Evolutionary conservation across 139 green algal genomes (phyloP).

Genomic region (Picochlorum sp.): DNA sequence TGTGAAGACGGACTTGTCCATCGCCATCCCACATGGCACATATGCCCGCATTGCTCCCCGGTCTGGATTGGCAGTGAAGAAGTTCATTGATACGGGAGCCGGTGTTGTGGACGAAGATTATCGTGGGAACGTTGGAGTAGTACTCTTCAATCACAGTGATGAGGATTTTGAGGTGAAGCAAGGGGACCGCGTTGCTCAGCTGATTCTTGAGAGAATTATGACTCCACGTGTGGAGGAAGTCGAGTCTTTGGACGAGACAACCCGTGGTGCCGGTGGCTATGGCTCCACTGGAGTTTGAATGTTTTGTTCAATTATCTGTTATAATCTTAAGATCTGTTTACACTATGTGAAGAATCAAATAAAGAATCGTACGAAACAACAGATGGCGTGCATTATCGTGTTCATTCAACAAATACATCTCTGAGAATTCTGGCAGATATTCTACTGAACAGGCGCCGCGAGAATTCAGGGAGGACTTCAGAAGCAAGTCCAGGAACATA

Average conservation of each 20-base stretch:
- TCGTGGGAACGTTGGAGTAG: constrained; percentile 81
- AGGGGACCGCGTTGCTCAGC: constrained; percentile 87
- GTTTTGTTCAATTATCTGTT: not conserved
- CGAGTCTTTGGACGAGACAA: constrained; percentile 81
- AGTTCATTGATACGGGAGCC: constrained; percentile 93
- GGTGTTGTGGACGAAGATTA: constrained; percentile 98
- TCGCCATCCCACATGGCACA: constrained; percentile 80
- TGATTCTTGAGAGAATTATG: constrained; percentile 91
- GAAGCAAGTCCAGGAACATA: constrained; percentile 68
- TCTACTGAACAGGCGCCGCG: constrained; percentile 41
- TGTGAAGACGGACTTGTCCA: constrained; percentile 81
- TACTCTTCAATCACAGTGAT: constrained; percentile 96
- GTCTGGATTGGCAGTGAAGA: constrained; percentile 90
- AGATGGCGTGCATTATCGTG: too few relatives aligned
- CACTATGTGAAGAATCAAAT: not conserved
- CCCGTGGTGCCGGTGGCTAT: constrained; percentile 82
- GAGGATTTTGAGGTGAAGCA: constrained; percentile 75
- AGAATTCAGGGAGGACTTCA: constrained; percentile 74
- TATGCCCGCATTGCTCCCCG: constrained; percentile 92
- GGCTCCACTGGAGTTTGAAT: constrained; percentile 80
- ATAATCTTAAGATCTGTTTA: not conserved
- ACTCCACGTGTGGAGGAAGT: constrained; percentile 91
- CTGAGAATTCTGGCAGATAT: constrained; percentile 64
- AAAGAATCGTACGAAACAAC: not conserved
- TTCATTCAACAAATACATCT: constrained; percentile 49